phyloP scores from a whole-genome alignment of 352 stramenopile species.

The Globisporangium mamillatum region DNA sequence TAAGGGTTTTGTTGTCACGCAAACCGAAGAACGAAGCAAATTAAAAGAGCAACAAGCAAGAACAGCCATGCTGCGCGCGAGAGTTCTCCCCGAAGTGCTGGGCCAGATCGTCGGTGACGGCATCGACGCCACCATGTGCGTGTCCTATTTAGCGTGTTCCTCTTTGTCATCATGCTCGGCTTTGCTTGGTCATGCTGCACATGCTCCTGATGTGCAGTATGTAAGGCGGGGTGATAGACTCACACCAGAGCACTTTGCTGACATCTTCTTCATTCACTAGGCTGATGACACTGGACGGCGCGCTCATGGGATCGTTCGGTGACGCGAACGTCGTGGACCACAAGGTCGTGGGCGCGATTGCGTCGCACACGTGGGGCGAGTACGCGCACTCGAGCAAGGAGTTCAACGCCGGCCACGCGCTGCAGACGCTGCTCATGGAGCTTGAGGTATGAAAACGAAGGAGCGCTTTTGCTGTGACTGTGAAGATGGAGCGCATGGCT shows the following conservation, averaged over 20 bases:
- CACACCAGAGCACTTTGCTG: not conserved
- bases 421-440: conserved; percentile 70
- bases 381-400: conserved; percentile 77
- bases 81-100: conserved; percentile 76
- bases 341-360: conserved; percentile 85
- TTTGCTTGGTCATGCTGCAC: not conserved
- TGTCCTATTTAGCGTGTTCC: not conserved
- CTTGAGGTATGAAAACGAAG: conserved; percentile 41
- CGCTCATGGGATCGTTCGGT: conserved; percentile 77
- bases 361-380: conserved; percentile 81
- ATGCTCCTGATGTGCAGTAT: not conserved
- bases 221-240: not conserved
- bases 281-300: conserved; percentile 81
- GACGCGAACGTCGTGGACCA: conserved; percentile 56
- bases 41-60: too few relatives aligned
- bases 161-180: not conserved
- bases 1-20: too few relatives aligned
- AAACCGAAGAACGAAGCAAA: too few relatives aligned
- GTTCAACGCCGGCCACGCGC: conserved; percentile 44
- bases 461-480: not conserved
- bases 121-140: conserved; percentile 72
- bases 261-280: conserved; percentile 22
- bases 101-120: conserved; percentile 75
- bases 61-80: conserved; percentile 64
- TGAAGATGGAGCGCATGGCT: not conserved